Evolutionary conservation across 2,329 filamentous ascomycete genomes (phyloP).

Genomic region (Pseudopithomyces chartarum): DNA sequence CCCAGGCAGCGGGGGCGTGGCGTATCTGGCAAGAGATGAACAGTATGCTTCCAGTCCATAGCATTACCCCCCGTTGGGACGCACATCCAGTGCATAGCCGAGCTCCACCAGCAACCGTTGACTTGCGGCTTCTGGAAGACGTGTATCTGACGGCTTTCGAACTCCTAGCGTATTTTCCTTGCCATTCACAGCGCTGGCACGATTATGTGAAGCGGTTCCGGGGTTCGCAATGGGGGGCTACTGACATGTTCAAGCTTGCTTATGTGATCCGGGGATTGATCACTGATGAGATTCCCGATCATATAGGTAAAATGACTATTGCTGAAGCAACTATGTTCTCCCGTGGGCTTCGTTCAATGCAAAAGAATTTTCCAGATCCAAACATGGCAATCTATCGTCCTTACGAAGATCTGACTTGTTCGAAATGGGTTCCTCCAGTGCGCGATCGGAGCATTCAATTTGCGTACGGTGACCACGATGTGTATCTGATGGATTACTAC

Average conservation of each 20-base stretch:
- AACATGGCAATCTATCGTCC: neutral
- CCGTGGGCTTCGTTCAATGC: neutral
- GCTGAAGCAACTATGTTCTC: neutral
- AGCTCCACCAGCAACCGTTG: neutral
- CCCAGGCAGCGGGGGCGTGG: neutral
- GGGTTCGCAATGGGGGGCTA: neutral
- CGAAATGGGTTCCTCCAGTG: neutral
- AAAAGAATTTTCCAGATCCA: neutral
- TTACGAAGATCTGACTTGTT: neutral
- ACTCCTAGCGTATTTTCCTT: neutral
- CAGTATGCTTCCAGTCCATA: neutral
- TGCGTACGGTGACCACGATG: neutral
- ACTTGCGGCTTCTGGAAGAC: neutral
- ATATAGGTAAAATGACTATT: neutral
- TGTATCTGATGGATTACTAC: neutral
- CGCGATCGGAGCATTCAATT: neutral
- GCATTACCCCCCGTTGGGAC: neutral
- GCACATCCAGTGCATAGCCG: neutral
- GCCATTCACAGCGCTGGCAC: neutral
- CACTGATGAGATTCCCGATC: neutral
- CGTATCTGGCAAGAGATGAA: neutral
- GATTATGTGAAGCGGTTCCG: neutral
- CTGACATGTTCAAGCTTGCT: neutral
- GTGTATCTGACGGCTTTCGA: neutral
- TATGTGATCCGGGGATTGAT: neutral